These are phyloP conservation scores for Xylariaceae sp. DNA, from an alignment of 2,329 filamentous ascomycete species.

Conservation along the genomic window DNA sequence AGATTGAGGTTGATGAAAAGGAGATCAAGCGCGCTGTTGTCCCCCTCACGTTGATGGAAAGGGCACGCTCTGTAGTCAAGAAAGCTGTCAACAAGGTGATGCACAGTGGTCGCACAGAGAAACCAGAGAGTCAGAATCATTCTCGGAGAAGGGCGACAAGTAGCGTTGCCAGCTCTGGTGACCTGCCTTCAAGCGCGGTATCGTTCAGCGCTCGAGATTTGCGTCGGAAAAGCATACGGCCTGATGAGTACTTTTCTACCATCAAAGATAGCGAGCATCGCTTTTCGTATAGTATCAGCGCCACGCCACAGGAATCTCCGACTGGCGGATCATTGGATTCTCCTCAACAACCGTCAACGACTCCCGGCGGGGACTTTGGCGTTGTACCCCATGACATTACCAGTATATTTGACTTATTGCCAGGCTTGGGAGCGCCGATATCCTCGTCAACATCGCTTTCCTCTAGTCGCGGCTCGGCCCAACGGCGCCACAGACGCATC, in stretches of 20 bases:
- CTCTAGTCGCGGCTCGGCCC: conserved; percentile 27
- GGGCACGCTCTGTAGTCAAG: conserved; percentile 72
- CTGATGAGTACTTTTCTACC: conserved; percentile 50
- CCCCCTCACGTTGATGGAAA: conserved; percentile 79
- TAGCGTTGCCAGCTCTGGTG: conserved; percentile 59
- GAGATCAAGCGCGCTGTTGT: conserved; percentile 89
- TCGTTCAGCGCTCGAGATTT: conserved; percentile 50
- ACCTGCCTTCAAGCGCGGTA: conserved; percentile 42
- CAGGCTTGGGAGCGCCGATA: conserved; percentile 30
- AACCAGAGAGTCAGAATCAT: conserved; percentile 49
- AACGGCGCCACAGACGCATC: conserved; percentile 40
- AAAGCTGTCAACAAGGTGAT: conserved; percentile 61
- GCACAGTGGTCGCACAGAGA: conserved; percentile 53
- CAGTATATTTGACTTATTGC: conserved; percentile 35
- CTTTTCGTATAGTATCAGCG: conserved; percentile 66
- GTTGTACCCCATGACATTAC: conserved; percentile 32
- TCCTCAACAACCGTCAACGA: conserved; percentile 37
- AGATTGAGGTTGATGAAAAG: conserved; percentile 85
- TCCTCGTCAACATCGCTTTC: conserved; percentile 29
- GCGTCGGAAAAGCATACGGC: conserved; percentile 48
- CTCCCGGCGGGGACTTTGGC: conserved; percentile 33
- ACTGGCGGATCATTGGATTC: conserved; percentile 28
- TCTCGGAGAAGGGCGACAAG: conserved; percentile 54
- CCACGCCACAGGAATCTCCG: conserved; percentile 54
- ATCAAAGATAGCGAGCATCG: conserved; percentile 58